A percentile compares a stretch with the other conserved stretches of the same genome.
These are phyloP conservation scores for Vinca minor DNA, from an alignment of 257 asterid species.

Conservation along the genomic window DNA sequence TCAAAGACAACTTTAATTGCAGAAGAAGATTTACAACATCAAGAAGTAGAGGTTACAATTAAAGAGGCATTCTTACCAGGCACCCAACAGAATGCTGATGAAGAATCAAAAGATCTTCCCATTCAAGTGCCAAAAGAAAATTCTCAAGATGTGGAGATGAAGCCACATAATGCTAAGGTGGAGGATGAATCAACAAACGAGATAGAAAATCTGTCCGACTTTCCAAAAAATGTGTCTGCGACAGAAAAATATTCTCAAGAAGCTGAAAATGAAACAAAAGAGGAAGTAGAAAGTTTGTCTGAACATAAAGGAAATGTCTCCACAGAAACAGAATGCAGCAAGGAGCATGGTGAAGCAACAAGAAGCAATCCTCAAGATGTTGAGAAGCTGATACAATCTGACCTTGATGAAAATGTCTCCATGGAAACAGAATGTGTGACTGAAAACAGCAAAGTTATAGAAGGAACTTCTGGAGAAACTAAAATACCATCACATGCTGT, in stretches of 20 bases:
- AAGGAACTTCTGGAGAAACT: neutral
- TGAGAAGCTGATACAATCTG: neutral
- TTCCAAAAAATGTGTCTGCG: neutral
- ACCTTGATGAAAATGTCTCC: neutral
- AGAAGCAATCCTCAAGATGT: neutral
- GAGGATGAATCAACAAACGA: slow-evolving; percentile 1
- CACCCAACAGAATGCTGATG: neutral
- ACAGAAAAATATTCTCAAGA: neutral
- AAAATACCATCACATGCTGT: neutral
- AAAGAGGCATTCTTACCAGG: neutral
- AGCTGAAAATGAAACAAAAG: neutral
- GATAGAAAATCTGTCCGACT: neutral
- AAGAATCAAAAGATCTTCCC: slow-evolving; percentile 6
- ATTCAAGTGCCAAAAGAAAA: neutral
- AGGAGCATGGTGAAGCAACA: slow-evolving; percentile 9
- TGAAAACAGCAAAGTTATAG: neutral
- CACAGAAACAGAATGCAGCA: neutral
- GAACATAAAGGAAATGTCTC: neutral
- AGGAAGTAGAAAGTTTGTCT: neutral
- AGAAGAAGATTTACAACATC: slow-evolving; percentile 8
- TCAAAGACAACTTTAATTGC: slow-evolving; percentile 2
- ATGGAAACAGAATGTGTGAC: neutral
- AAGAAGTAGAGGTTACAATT: neutral
- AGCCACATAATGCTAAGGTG: neutral
- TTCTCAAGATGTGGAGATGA: neutral